phyloP scores from a whole-genome alignment of 306 rosid genomes.

The Macrotyloma uniflorum region DNA sequence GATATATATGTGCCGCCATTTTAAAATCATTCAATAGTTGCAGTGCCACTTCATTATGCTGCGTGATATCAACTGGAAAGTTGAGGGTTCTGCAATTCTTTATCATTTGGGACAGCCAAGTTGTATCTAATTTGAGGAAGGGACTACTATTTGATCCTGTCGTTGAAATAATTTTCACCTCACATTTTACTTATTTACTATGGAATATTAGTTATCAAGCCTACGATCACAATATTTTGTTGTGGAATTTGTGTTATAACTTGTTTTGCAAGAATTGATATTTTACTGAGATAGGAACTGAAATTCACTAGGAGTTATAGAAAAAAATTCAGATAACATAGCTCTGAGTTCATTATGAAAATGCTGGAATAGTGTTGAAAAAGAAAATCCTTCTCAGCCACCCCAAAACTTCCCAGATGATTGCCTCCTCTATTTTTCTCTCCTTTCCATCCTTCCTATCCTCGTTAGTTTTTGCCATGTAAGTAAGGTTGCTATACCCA shows the following conservation, averaged over 20 bases:
- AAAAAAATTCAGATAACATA: neutral
- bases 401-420: neutral
- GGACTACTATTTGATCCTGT: neutral
- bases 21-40: neutral
- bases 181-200: neutral
- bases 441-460: neutral
- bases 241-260: neutral
- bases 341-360: neutral
- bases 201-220: neutral
- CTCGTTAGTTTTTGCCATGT: neutral
- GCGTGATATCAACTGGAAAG: neutral
- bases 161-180: neutral
- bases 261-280: neutral
- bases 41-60: constrained; percentile 3
- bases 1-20: neutral
- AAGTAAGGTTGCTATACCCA: neutral
- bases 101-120: constrained; percentile 1
- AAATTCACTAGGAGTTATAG: neutral
- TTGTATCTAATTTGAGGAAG: constrained; percentile 17
- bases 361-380: neutral
- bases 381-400: neutral
- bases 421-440: neutral
- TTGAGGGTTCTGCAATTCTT: neutral
- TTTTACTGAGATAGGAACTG: neutral
- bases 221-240: neutral